phyloP scores from a whole-genome alignment of 495 filamentous ascomycete genomes.

The Lasiosphaeria ovina region DNA sequence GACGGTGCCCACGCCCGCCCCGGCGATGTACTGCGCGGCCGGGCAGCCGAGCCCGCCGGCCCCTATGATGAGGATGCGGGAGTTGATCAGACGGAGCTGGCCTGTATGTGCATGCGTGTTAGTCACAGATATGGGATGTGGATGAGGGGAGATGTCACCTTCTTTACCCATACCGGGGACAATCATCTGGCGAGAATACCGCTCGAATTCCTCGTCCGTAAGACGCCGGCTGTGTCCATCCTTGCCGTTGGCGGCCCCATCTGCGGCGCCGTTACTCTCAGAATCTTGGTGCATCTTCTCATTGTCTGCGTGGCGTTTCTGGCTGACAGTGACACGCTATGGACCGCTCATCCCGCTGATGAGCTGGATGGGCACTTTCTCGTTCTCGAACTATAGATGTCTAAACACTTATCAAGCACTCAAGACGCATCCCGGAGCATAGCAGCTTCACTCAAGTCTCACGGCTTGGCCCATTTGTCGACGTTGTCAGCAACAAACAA shows the following conservation, averaged over 20 bases:
- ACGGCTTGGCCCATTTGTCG: too few relatives aligned
- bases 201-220: conserved; percentile 35
- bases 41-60: conserved; percentile 89
- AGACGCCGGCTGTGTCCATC: conserved; percentile 14
- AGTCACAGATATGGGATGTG: conserved; percentile 12
- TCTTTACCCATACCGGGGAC: conserved; percentile 78
- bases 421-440: too few relatives aligned
- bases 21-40: conserved; percentile 83
- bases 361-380: too few relatives aligned
- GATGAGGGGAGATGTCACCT: conserved; percentile 43
- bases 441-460: too few relatives aligned
- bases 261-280: not conserved
- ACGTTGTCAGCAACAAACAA: too few relatives aligned
- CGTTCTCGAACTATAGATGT: too few relatives aligned
- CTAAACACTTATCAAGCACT: too few relatives aligned
- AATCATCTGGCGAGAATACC: conserved; percentile 93
- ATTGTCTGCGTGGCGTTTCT: too few relatives aligned
- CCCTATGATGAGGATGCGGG: conserved; percentile 82
- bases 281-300: not conserved
- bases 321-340: too few relatives aligned
- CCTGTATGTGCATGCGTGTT: conserved; percentile 43
- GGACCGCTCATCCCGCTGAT: too few relatives aligned
- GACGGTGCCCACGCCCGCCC: conserved; percentile 79
- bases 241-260: not conserved
- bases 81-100: conserved; percentile 71